Evolutionary conservation across 768 basidiomycete genomes (phyloP), one percentile per base, ranked within the genome.

Genomic region (Lanmaoa rubissima): DNA sequence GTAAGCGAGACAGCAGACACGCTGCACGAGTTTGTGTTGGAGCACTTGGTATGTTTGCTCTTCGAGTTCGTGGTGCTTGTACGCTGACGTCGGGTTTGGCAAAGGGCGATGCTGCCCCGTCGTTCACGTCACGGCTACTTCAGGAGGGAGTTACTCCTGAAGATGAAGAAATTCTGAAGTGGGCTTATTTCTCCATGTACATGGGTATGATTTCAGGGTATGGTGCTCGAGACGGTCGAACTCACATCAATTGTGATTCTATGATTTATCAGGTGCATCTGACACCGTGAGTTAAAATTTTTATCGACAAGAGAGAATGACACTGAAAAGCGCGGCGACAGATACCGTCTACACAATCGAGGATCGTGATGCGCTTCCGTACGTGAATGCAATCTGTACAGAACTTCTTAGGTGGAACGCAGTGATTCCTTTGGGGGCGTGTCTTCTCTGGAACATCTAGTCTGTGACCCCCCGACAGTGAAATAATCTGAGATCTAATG

Each of bases 231-330:
- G 11, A 31, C 7, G 4, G 7, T 17, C 21, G 5, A 14, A 19
- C 48, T 51, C 14, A 34, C n/a, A 12, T 58, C 2, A 4, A 36
- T 24, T 5, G 4, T 39, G 10, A 4, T 21, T 43, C 11, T 14
- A 13, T 39, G 7, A 14, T 47, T 11, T 36, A 36, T 43, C 41
- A 79, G 81, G 41, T 28, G 65, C 54, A 48, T 34, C 60, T 3
- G 62, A 67, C 12, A 64, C 59, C 1, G 64, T 60, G 13, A 19
- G 53, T 34, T 9, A 7, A 7, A 73, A 72, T 17, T 69, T 78
- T 34, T 17, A 5, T 21, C 2, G 9, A 9, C 7, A 17, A 47
- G 28, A 6, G 14, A 4, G 5, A 41, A 36, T 41, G 14, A 12
- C 10, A 12, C 26, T 51, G 24, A 41, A 50, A 11, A 16, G 1